These are phyloP conservation scores for Parascedosporium putredinis DNA, from an alignment of 2,329 filamentous ascomycete species.

Conservation along the genomic window DNA sequence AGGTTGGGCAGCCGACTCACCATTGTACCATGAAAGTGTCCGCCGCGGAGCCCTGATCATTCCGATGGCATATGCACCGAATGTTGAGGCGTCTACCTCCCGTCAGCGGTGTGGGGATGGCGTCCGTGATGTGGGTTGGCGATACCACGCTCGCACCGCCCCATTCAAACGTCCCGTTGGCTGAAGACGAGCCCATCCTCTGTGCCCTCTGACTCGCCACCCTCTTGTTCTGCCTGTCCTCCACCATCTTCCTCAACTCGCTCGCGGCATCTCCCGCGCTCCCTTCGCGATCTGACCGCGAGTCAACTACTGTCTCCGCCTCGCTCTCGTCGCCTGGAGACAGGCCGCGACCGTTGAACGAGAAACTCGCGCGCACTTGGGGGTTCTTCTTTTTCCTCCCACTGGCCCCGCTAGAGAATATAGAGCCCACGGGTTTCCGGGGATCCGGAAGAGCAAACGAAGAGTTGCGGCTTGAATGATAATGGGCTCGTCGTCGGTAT, in stretches of 20 bases:
- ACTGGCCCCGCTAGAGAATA: slow-evolving; percentile 34
- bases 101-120: slow-evolving; percentile 32
- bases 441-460: slow-evolving; percentile 46
- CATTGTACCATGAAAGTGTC: slow-evolving; percentile 53
- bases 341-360: slow-evolving; percentile 24
- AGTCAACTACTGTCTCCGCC: slow-evolving; percentile 46
- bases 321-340: slow-evolving; percentile 41
- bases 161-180: slow-evolving; percentile 2
- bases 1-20: too few relatives aligned
- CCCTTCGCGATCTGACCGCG: slow-evolving; percentile 18
- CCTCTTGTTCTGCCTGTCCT: slow-evolving; percentile 34
- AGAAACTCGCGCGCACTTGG: slow-evolving; percentile 25
- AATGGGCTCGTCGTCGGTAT: slow-evolving; percentile 54
- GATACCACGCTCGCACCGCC: slow-evolving; percentile 24
- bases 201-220: slow-evolving; percentile 18
- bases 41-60: slow-evolving; percentile 29
- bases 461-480: slow-evolving; percentile 48
- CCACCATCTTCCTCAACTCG: slow-evolving; percentile 48
- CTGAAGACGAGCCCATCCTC: background rate
- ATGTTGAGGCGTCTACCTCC: slow-evolving; percentile 32
- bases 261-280: slow-evolving; percentile 46
- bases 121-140: slow-evolving; percentile 38
- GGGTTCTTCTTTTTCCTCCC: slow-evolving; percentile 38
- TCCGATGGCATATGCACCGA: slow-evolving; percentile 46
- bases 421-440: slow-evolving; percentile 35